Evolutionary conservation across 2,329 filamentous ascomycete genomes (phyloP), one percentile per base, ranked within the genome.

Genomic region (Calonectria naviculata): DNA sequence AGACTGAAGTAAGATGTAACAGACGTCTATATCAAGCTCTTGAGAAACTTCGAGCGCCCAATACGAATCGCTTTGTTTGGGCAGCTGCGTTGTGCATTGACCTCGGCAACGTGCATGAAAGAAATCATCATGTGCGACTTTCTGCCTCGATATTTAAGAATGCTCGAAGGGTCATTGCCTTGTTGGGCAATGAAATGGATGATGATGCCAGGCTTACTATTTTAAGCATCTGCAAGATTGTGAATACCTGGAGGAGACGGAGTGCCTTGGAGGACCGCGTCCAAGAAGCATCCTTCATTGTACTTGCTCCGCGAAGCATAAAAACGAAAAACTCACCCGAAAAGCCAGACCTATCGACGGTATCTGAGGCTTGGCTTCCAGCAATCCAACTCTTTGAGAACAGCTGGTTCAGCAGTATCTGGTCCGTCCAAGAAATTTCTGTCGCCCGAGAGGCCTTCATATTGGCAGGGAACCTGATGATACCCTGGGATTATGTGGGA

Each of bases 361-460:
- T 34, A 36, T 41, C 41, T 28, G 64, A 49, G 41, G 52, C 64
- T 17, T 67, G 64, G 52, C 19, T 36, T 15, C 28, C 42, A 26
- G 49, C 64, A n/a, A 31, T 67, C 10, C 12, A 36, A 3, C 34
- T 67, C n/a, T 60, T 67, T 60, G 64, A 42, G 26, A 56, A 29
- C 21, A 26, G 19, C 8, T 67, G 64, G 64, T 67, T 67, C 24
- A 36, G 19, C 12, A 58, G 38, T 46, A n/a, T 44, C n/a, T 67
- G 64, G 64, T 67, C 64, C 21, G 19, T 67, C n/a, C 64, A 60
- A 29, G 64, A 67, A 38, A 28, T 54, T 4, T 67, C 52, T 5
- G 21, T 60, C 4, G 52, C 64, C 17, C 42, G 64, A 47, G 47
- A 52, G 21, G 38, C 29, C 17, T n/a, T 38, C 6, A 34, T 67